A percentile compares a stretch with the other conserved stretches of the same genome.
These are phyloP conservation scores for Dicorynia guianensis DNA, from an alignment of 306 rosid species.

Conservation along the genomic window DNA sequence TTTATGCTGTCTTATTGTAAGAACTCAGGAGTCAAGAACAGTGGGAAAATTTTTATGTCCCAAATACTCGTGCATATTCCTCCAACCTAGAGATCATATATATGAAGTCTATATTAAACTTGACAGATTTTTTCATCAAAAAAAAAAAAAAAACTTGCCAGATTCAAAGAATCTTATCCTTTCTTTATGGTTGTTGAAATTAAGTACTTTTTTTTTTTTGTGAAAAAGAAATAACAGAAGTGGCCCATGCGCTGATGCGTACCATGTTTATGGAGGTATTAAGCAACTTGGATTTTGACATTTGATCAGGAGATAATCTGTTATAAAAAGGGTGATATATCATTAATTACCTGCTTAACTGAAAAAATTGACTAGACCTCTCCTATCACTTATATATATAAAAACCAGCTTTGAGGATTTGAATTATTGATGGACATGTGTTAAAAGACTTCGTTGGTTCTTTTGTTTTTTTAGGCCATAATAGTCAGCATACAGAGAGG, in stretches of 20 bases:
- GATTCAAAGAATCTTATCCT: constrained; percentile 36
- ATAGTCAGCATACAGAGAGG: background rate
- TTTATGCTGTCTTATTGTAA: background rate
- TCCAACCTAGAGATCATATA: constrained; percentile 7
- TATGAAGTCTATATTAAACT: constrained; percentile 20
- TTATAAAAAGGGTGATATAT: background rate
- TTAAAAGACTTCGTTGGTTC: background rate
- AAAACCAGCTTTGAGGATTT: background rate
- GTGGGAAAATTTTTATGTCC: background rate
- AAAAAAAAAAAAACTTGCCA: too few species aligned
- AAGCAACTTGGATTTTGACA: constrained; percentile 6
- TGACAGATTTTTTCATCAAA: too few species aligned
- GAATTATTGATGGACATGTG: background rate
- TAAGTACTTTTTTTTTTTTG: background rate
- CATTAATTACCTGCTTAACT: background rate
- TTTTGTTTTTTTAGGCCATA: constrained; percentile 2
- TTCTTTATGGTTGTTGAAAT: constrained; percentile 18
- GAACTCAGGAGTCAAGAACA: background rate
- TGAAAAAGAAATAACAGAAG: constrained; percentile 5
- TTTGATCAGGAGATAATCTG: background rate
- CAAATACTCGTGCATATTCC: constrained; percentile 3
- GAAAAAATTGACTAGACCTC: background rate
- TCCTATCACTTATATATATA: background rate
- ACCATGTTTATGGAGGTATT: background rate
- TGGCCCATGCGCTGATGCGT: constrained; percentile 7